These are phyloP conservation scores for Periconia sp. DNA, from an alignment of 2,329 filamentous ascomycete species.

Conservation along the genomic window DNA sequence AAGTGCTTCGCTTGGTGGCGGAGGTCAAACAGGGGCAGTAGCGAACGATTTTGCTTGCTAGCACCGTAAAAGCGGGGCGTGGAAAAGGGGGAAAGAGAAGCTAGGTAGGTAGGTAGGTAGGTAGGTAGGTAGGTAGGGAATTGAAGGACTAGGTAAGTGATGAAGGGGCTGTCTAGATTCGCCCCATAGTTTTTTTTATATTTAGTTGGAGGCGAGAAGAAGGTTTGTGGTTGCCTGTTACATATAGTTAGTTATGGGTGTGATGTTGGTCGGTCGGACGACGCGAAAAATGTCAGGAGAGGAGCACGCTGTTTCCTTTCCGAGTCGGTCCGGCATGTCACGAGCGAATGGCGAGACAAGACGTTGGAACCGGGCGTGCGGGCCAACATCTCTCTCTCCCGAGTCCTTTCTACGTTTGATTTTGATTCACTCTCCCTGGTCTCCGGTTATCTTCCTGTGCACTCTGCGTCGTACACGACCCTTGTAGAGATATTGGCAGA, in stretches of 20 bases:
- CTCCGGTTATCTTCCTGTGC: neutral
- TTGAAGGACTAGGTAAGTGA: neutral
- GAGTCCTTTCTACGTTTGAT: too few relatives aligned
- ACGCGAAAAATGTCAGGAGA: slow-evolving; percentile 14
- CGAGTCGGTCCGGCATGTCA: neutral
- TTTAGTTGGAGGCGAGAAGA: too few relatives aligned
- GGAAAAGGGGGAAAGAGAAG: neutral
- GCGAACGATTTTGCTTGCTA: neutral
- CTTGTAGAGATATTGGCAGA: too few relatives aligned
- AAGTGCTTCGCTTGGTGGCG: neutral
- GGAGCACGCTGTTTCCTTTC: neutral
- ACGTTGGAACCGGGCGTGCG: too few relatives aligned
- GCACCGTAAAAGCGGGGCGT: slow-evolving; percentile 1
- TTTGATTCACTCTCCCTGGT: neutral
- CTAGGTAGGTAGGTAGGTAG: too few relatives aligned
- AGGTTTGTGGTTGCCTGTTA: neutral
- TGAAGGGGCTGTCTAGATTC: neutral
- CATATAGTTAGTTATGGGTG: neutral
- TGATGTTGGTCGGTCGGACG: slow-evolving; percentile 1
- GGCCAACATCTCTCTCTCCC: too few relatives aligned
- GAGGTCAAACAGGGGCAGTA: slow-evolving; percentile 4
- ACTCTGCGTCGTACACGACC: too few relatives aligned
- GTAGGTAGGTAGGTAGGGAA: too few relatives aligned
- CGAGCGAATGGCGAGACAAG: slow-evolving; percentile 1
- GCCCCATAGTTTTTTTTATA: too few relatives aligned